Percentiles rank a stretch among this genome's conserved stretches.
Evolutionary conservation across 352 stramenopile genomes (phyloP).

Genomic region (Phytophthora rubi): DNA sequence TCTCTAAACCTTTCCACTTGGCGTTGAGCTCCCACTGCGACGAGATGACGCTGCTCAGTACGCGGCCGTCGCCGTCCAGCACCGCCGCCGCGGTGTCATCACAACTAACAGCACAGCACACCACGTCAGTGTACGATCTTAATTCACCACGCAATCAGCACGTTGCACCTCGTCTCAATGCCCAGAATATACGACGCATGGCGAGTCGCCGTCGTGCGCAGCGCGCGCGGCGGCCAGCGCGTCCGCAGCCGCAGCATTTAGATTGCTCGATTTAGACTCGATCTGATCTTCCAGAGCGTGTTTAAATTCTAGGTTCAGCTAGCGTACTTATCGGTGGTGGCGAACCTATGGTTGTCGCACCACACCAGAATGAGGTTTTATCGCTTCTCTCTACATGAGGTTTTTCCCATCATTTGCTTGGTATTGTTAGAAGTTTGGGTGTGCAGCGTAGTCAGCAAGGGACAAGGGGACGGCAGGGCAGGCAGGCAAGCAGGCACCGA

Average conservation of each 20-base stretch:
- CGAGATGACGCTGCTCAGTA: conserved; percentile 94
- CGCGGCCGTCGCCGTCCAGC: conserved; percentile 88
- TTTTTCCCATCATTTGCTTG: conserved; percentile 10
- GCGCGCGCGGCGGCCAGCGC: background rate
- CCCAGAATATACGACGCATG: conserved; percentile 87
- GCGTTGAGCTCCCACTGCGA: conserved; percentile 93
- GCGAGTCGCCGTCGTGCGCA: conserved; percentile 15
- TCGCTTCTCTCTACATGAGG: background rate
- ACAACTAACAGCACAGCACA: conserved; percentile 61
- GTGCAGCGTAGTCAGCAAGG: conserved; percentile 16
- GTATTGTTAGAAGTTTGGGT: conserved; percentile 24
- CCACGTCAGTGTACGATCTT: background rate
- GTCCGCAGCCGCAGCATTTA: conserved; percentile 10
- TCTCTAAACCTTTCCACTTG: conserved; percentile 74
- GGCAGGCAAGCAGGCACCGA: background rate
- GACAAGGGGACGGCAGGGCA: background rate
- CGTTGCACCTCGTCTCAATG: conserved; percentile 90
- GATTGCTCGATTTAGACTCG: background rate
- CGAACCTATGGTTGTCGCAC: no score
- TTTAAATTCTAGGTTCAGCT: no score
- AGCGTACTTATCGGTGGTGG: no score
- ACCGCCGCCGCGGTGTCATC: conserved; percentile 95
- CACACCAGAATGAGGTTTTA: conserved; percentile 8
- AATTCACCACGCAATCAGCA: background rate
- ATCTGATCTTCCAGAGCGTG: no score